These are phyloP conservation scores for Saccharomyces pastorianus DNA, from an alignment of 1,139 yeast species.

Conservation along the genomic window DNA sequence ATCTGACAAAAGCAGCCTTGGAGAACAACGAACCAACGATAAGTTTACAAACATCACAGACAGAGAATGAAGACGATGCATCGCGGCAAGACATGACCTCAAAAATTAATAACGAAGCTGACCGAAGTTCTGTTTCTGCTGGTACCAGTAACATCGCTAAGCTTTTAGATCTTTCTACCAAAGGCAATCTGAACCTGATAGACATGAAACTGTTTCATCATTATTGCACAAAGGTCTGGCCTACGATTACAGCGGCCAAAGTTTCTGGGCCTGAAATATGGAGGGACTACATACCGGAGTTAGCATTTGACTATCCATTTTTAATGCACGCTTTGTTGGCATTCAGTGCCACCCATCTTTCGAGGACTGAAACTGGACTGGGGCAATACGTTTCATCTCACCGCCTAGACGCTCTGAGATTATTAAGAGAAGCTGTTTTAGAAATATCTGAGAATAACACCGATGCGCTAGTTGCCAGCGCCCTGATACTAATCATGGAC, in stretches of 20 bases:
- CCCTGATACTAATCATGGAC: slow-evolving; percentile 82
- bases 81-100: neutral
- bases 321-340: slow-evolving; percentile 87
- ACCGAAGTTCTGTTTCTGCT: neutral
- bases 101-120: slow-evolving; percentile 1
- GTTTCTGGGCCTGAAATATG: slow-evolving; percentile 81
- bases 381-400: slow-evolving; percentile 82
- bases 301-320: slow-evolving; percentile 83
- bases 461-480: slow-evolving; percentile 88
- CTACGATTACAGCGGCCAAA: slow-evolving; percentile 84
- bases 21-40: neutral
- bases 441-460: slow-evolving; percentile 78
- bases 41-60: neutral
- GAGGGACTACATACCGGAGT: slow-evolving; percentile 78
- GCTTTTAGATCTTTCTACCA: slow-evolving; percentile 24
- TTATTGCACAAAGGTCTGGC: slow-evolving; percentile 76
- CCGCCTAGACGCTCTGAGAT: slow-evolving; percentile 74
- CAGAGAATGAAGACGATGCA: neutral
- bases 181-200: slow-evolving; percentile 51
- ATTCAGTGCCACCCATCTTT: slow-evolving; percentile 83
- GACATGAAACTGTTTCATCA: slow-evolving; percentile 81
- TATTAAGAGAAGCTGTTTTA: slow-evolving; percentile 76
- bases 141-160: slow-evolving; percentile 10
- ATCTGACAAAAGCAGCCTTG: neutral
- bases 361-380: slow-evolving; percentile 65